A percentile compares a stretch with the other conserved stretches of the same genome.
phyloP scores from a whole-genome alignment of 108 stramenopile species.

The Skeletonema grethae region DNA sequence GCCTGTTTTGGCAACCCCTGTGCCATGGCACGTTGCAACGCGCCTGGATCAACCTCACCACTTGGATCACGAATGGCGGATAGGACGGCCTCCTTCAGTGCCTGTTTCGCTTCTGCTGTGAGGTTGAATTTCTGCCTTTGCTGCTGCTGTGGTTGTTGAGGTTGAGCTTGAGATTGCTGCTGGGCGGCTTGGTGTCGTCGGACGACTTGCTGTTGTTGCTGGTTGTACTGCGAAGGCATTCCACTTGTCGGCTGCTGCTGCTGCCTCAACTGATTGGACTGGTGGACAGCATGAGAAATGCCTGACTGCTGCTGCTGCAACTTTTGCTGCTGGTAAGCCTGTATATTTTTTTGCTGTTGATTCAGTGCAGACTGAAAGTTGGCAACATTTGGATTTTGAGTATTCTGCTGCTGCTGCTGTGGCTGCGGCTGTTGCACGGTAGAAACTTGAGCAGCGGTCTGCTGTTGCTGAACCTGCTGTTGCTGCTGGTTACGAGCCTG shows the following conservation, averaged over 20 bases:
- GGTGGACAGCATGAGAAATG: conserved; percentile 3
- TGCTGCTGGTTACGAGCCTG: conserved; percentile 29
- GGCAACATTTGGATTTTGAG: neutral
- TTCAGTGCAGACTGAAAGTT: neutral
- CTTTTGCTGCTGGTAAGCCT: conserved; percentile 4
- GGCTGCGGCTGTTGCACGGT: neutral
- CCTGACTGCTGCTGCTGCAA: neutral
- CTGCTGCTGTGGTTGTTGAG: conserved; percentile 20
- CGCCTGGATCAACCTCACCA: conserved; percentile 62
- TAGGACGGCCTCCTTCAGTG: conserved; percentile 81
- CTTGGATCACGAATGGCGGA: conserved; percentile 74
- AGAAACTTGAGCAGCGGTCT: neutral
- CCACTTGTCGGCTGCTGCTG: conserved; percentile 12
- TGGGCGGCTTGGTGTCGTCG: conserved; percentile 15
- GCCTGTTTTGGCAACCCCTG: conserved; percentile 76
- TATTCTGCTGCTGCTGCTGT: neutral
- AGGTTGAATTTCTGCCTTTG: conserved; percentile 49
- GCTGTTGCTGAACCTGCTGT: neutral
- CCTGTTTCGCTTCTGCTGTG: conserved; percentile 65
- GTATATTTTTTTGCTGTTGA: neutral
- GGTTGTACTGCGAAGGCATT: conserved; percentile 11
- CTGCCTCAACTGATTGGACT: conserved; percentile 13
- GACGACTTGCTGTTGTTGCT: conserved; percentile 29
- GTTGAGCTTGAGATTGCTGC: conserved; percentile 23
- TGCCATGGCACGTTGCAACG: conserved; percentile 69